Conservation (phyloP, 345 rosid species). For the Mallotus nudiflorus region DNA sequence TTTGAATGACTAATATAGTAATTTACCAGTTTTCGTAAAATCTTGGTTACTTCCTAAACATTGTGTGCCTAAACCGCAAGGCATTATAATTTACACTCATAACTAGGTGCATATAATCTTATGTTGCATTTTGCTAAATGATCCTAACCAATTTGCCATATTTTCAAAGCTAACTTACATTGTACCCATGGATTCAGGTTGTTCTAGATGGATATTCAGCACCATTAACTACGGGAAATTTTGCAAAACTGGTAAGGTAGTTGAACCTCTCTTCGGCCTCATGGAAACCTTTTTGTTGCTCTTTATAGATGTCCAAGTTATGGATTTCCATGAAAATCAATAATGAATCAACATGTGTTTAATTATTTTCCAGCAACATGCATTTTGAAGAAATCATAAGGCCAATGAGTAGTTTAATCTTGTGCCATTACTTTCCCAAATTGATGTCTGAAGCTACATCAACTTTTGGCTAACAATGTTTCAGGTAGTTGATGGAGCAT, state of each 20-base stretch:
- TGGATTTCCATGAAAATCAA: neutral
- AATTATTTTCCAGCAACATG: no score
- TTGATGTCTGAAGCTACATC: neutral
- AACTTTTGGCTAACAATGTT: slow-evolving; percentile 2
- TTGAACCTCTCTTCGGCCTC: slow-evolving; percentile 39
- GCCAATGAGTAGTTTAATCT: neutral
- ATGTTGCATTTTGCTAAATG: slow-evolving; percentile 1
- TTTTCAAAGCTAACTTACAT: slow-evolving; percentile 1
- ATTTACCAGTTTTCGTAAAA: no score
- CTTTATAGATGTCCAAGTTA: neutral
- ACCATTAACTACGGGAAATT: slow-evolving; percentile 84
- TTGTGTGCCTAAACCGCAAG: no score
- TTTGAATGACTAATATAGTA: no score
- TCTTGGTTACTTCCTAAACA: no score
- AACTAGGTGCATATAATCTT: neutral
- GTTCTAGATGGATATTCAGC: slow-evolving; percentile 89
- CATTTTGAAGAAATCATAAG: neutral
- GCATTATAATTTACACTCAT: no score
- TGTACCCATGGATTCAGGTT: slow-evolving; percentile 44
- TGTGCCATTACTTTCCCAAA: neutral
- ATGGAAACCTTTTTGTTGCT: slow-evolving; percentile 3
- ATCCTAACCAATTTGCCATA: neutral
- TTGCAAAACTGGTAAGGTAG: slow-evolving; percentile 96
- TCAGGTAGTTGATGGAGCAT: slow-evolving; percentile 77
- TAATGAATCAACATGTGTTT: neutral